These are phyloP conservation scores for Pascua sp. DNA, from an alignment of 1,284 basidiomycete species.

Conservation along the genomic window DNA sequence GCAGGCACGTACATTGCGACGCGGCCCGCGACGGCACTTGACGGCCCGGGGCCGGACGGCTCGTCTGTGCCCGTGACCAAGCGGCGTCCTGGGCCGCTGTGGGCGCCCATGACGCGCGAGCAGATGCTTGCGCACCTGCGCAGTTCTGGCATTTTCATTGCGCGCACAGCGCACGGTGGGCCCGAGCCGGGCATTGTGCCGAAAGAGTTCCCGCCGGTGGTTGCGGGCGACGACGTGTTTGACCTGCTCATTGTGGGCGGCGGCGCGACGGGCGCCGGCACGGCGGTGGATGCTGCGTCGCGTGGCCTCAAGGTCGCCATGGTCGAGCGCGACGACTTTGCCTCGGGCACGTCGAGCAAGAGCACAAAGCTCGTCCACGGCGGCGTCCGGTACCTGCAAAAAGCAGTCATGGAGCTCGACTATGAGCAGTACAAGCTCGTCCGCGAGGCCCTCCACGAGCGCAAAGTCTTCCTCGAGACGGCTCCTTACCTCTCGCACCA, in stretches of 20 bases:
- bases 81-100: conserved; percentile 49
- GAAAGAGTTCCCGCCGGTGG: background rate
- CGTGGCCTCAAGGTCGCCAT: conserved; percentile 88
- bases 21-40: background rate
- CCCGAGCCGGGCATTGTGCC: conserved; percentile 34
- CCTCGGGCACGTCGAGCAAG: conserved; percentile 90
- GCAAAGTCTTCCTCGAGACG: conserved; percentile 88
- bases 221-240: conserved; percentile 61
- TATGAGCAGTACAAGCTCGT: conserved; percentile 96
- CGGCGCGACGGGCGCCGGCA: conserved; percentile 91
- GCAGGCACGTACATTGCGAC: background rate
- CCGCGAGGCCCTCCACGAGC: conserved; percentile 85
- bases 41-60: background rate
- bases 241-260: conserved; percentile 81
- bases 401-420: conserved; percentile 92
- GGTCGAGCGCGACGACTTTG: conserved; percentile 91
- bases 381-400: conserved; percentile 94
- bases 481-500: conserved; percentile 90
- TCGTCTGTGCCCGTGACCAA: conserved; percentile 17
- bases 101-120: conserved; percentile 51
- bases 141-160: conserved; percentile 43
- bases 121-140: conserved; percentile 52
- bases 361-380: conserved; percentile 97
- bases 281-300: conserved; percentile 89
- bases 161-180: conserved; percentile 34